Evolutionary conservation across 2,329 filamentous ascomycete species (phyloP), one percentile per base, ranked within the genome.

Genomic region (Penicillium sp.): DNA sequence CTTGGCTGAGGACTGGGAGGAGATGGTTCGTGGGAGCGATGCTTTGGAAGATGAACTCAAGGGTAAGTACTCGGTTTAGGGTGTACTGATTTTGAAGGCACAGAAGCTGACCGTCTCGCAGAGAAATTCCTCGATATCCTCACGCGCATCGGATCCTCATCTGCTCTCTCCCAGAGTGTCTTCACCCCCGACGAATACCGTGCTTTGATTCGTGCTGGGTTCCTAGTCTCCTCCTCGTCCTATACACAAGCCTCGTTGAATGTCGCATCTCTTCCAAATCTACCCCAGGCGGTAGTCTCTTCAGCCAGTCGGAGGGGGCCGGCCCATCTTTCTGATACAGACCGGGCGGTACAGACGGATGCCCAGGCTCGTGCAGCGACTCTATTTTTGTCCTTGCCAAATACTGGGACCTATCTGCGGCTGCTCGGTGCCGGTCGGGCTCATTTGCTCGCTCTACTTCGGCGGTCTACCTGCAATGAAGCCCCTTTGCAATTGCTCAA

Each of bases 381-480:
- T 14, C 70, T 81, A 68, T 82, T 84, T 63, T 79, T 88, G 52
- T 84, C 84, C 2, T 76, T 89, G 0, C 87, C 87, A 1, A 83
- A 83, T 55, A 86, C 83, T 2, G 87, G 87, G 1, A 79, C 83
- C 0, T 87, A 87, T 67, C 80, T 88, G 52, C 82, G 84, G 52
- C 78, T 89, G 8, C 75, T 88, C 3, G 78, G 79, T 19, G 77
- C 82, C 30, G 84, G 84, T 14, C 82, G 86, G 6, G 74, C 77
- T 6, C 85, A 88, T 68, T 72, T 89, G 2, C 68, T 88, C 4
- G 67, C 75, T 14, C 76, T 88, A 2, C 72, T 89, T 1, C 76
- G 74, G 25, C 84, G 84, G 66, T 82, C 81, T 14, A 80, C 77
- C 52, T 82, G 81, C 65, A 78, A 79, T 43, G 85, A 88, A 70